Evolutionary conservation across 352 stramenopile genomes (phyloP), one percentile per base, ranked within the genome.

Genomic region (Globisporangium megalacanthum): DNA sequence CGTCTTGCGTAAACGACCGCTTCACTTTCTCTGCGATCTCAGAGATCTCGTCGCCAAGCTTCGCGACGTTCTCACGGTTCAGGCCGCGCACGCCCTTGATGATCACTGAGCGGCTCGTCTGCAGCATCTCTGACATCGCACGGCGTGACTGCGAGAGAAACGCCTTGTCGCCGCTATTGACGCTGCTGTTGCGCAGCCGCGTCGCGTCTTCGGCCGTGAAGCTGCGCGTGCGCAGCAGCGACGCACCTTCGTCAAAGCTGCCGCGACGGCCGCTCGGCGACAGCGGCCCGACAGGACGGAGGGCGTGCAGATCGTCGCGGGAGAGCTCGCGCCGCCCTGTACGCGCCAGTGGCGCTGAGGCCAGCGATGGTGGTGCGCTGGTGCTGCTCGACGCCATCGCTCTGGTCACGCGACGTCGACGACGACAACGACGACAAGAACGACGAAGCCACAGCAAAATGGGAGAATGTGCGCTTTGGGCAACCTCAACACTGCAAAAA

Each of bases 131-230:
- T 35, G 53, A 62, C 47, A 62, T 63, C 2, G 59, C 39, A 13
- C 52, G 61, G 20, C 53, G 59, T 25, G 49, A 55, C 39, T 71
- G 52, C 31, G 56, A 56, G 56, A 89, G 62, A 36, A 88, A 67
- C 33, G 80, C 73, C 64, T 83, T 83, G 31, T 59, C 64, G 2
- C 3, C 36, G 7, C 33, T 14, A 22, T 15, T 53, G 15, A 29
- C n/a, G 22, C 10, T 36, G 25, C 14, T 35, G 35, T 55, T 56
- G 22, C 58, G 45, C 33, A 31, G 47, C 22, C 70, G 74, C 51
- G 83, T 79, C 36, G 90, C 51, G 60, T 93, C 83, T 53, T 93
- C 83, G 0, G 79, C 88, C 46, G 83, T 90, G 67, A 93, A 93
- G 64, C 80, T 91, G 56, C 77, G 64, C 48, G 80, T 71, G 6